A percentile compares a stretch with the other conserved stretches of the same genome.
phyloP scores from a whole-genome alignment of 805 yeast species.

The Candida awuae region DNA sequence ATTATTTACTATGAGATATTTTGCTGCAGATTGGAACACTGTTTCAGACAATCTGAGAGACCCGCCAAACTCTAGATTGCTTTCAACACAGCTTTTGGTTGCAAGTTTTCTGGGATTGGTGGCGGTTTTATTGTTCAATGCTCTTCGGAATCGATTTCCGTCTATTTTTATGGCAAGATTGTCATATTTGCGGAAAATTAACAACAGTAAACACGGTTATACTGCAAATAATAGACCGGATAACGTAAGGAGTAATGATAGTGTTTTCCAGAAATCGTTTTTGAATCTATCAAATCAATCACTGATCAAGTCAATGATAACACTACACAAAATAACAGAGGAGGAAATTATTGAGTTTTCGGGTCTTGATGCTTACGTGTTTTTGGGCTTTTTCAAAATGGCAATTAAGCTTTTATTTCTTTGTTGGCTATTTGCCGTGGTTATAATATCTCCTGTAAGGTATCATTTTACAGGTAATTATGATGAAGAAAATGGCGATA shows the following conservation, averaged over 20 bases:
- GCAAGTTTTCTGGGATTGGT: conserved; percentile 60
- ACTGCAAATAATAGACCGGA: not conserved
- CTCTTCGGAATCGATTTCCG: conserved; percentile 67
- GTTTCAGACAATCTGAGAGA: conserved; percentile 22
- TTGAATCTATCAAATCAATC: conserved; percentile 6
- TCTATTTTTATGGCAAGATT: conserved; percentile 78
- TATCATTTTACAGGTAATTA: conserved; percentile 75
- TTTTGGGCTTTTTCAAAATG: conserved; percentile 84
- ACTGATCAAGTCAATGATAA: not conserved
- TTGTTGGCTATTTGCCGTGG: conserved; percentile 62
- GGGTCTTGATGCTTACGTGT: conserved; percentile 91
- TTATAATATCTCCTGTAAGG: conserved; percentile 77
- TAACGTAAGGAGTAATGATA: not conserved
- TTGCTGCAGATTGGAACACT: not conserved
- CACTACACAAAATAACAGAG: conserved; percentile 58
- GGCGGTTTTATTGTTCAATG: conserved; percentile 63
- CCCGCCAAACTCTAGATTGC: conserved; percentile 41
- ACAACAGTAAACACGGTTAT: not conserved
- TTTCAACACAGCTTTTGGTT: conserved; percentile 67
- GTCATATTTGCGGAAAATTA: conserved; percentile 29
- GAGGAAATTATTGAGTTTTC: conserved; percentile 78
- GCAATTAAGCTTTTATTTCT: conserved; percentile 59
- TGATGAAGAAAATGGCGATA: too few relatives aligned
- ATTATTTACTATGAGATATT: too few relatives aligned
- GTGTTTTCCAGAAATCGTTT: not conserved